Evolutionary conservation across 495 filamentous ascomycete genomes (phyloP), one percentile per base, ranked within the genome.

Genomic region (Lophiostoma macrostomum): DNA sequence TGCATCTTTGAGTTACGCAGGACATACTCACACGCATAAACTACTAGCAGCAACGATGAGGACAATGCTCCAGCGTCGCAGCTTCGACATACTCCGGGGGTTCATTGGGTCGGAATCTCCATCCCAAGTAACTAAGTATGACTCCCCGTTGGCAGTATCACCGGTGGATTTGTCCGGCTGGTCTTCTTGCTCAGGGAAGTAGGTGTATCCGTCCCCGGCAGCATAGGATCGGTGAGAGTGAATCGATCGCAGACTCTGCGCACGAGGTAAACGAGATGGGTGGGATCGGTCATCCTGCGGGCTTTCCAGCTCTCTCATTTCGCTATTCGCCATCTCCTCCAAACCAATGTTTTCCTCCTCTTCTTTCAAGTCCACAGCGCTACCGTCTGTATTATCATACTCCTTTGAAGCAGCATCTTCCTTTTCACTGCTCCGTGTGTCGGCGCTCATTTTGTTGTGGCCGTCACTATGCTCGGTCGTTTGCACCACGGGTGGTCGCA

Each of bases 51-150:
- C 82, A 10, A 88, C 76, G 57, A 96, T 85, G 19, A 76, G 55
- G 6, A 87, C 80, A 47, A 93, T 82, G n/a, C 84, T 24, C 91
- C 93, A 96, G 57, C 87, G 88, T 34, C 79, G 74, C 16, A 69
- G 63, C n/a, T 66, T 75, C n/a, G 69, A 73, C 76, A 87, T 84
- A 58, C 76, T 86, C 40, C 82, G 74, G 8, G 91, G 91, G 60
- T 83, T 84, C 69, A 76, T 51, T 0, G 86, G 82, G 67, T 96
- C 91, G 32, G 74, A 67, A 25, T 88, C 85, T 5, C 78, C 80
- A 45, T 84, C 81, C 83, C 86, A 95, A 5, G 66, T 64, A 28
- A 94, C 89, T 52, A 81, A 77, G 52, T 79, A 88, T 13, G 53
- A 35, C 12, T 46, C 44, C 14, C 5, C 40, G 14, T 43, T 40